Conservation (phyloP, 352 stramenopile species). For the Thalassiosira hispida region DNA sequence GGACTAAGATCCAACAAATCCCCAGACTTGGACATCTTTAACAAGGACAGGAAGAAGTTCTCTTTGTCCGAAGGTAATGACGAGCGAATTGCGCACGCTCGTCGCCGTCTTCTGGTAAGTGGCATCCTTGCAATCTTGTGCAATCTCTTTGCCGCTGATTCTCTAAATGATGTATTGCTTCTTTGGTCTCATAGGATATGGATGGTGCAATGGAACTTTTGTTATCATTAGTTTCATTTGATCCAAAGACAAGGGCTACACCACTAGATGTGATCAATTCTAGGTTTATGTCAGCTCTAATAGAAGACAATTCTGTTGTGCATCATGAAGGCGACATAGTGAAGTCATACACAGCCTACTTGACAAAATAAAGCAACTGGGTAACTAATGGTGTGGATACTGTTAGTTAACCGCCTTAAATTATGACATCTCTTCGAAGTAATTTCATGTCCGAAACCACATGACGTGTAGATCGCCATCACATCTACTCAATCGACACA, state of each 20-base stretch:
- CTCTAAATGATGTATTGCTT: conserved; percentile 10
- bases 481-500: no score
- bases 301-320: conserved; percentile 45
- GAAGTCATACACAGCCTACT: conserved; percentile 51
- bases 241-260: conserved; percentile 64
- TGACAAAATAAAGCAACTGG: conserved; percentile 13
- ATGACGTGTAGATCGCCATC: no score
- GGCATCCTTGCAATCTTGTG: conserved; percentile 10
- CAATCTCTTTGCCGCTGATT: not conserved
- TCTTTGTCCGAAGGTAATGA: conserved; percentile 72
- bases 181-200: conserved; percentile 41
- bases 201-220: conserved; percentile 82
- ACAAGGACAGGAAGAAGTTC: conserved; percentile 66
- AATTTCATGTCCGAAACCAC: no score
- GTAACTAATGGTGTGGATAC: conserved; percentile 4
- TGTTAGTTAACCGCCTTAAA: conserved; percentile 11
- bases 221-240: conserved; percentile 70
- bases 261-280: conserved; percentile 81
- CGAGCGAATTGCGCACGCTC: conserved; percentile 64
- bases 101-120: conserved; percentile 47
- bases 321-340: conserved; percentile 49
- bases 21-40: conserved; percentile 59
- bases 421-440: no score
- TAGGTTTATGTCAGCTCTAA: conserved; percentile 72
- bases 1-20: conserved; percentile 5